A percentile compares a stretch with the other conserved stretches of the same genome.
Evolutionary conservation across 2,329 filamentous ascomycete species (phyloP).

Genomic region (Cryoendolithus antarcticus): DNA sequence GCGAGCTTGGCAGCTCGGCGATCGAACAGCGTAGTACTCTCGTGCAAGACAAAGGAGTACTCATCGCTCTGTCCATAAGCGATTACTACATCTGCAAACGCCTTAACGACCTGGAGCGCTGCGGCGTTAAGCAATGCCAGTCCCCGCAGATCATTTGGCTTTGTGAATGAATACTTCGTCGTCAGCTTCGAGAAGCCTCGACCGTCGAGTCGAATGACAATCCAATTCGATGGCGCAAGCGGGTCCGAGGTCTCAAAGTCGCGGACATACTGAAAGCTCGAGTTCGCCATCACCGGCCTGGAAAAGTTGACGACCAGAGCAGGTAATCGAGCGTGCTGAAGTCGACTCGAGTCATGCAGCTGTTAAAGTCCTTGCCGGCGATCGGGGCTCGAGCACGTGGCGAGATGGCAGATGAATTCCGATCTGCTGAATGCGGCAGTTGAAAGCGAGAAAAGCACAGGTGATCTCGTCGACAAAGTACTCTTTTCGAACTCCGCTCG

Average conservation of each 20-base stretch:
- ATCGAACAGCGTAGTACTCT: constrained; percentile 71
- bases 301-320: background rate
- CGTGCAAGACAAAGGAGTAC: constrained; percentile 53
- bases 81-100: constrained; percentile 72
- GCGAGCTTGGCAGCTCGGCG: constrained; percentile 79
- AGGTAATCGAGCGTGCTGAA: background rate
- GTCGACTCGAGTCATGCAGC: too few relatives aligned
- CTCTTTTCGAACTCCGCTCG: too few relatives aligned
- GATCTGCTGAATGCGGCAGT: too few relatives aligned
- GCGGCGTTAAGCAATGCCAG: constrained; percentile 90
- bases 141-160: constrained; percentile 82
- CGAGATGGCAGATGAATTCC: too few relatives aligned
- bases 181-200: constrained; percentile 72
- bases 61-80: constrained; percentile 94
- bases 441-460: too few relatives aligned
- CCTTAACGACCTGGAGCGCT: constrained; percentile 70
- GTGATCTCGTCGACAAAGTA: too few relatives aligned
- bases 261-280: constrained; percentile 76
- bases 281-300: constrained; percentile 35
- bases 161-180: constrained; percentile 60
- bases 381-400: too few relatives aligned
- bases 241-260: constrained; percentile 71
- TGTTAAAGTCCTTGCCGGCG: too few relatives aligned
- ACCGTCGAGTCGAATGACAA: constrained; percentile 87
- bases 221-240: constrained; percentile 84